phyloP scores from a whole-genome alignment of 1,139 yeast genomes.

The Debaryomyces robertsiae region DNA sequence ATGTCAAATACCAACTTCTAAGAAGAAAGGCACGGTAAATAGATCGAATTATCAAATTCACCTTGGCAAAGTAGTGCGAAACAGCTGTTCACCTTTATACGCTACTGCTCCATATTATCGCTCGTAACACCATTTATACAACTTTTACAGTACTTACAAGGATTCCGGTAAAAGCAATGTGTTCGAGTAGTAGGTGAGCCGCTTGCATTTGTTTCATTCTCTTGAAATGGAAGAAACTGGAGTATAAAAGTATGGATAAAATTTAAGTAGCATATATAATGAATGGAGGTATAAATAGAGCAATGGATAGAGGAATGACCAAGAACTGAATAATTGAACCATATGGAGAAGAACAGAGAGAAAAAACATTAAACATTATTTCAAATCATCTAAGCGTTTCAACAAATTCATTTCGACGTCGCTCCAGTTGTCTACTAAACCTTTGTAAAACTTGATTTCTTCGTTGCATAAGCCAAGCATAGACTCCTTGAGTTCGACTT shows the following conservation, averaged over 20 bases:
- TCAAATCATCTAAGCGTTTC: conserved; percentile 40
- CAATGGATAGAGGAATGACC: not conserved
- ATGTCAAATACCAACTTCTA: no score
- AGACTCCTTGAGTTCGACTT: conserved; percentile 71
- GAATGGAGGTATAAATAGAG: not conserved
- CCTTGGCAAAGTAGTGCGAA: no score
- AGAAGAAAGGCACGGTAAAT: not conserved
- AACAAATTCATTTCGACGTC: conserved; percentile 52
- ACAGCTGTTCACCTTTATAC: no score
- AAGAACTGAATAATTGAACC: conserved; percentile 1
- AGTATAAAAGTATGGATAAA: no score
- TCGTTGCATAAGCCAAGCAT: conserved; percentile 72
- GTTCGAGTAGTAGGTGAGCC: no score
- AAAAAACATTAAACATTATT: conserved; percentile 8
- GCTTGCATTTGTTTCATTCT: no score
- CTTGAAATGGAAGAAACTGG: no score
- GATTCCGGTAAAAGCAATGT: no score
- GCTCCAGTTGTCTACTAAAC: conserved; percentile 74
- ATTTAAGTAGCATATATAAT: not conserved
- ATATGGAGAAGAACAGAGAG: not conserved
- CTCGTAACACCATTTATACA: no score
- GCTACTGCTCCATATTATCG: no score
- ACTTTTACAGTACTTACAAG: no score
- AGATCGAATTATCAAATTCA: not conserved
- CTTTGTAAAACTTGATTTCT: conserved; percentile 73